Evolutionary conservation across 345 rosid genomes (phyloP), one percentile per base, ranked within the genome.

Genomic region (Triadica sebifera): DNA sequence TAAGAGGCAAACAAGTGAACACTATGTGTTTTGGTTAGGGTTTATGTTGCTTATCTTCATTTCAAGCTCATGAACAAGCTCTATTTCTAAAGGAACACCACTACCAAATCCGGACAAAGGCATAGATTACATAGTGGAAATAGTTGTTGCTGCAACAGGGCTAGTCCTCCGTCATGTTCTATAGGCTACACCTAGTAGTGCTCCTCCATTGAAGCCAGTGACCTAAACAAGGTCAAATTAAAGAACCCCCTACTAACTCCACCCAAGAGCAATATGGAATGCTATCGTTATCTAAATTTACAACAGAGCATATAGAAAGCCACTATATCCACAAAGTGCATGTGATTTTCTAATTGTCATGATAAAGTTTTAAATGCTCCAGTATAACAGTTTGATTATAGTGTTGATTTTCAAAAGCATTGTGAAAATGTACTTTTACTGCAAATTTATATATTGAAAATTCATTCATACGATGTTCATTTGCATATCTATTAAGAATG

Each of bases 31-130:
- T 29, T 29, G n/a, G 34, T 29, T 29, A 29, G 34, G 34, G 34
- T 29, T 29, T 29, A 29, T 29, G 34, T 29, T n/a, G 34, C 34
- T 29, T 29, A 29, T 29, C 34, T 29, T 29, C 34, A 29, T 29
- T 29, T 29, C 1, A 2, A 29, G 34, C 34, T 29, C 2, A 29
- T 1, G 34, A 2, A 29, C 34, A n/a, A 29, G 34, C 34, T 29
- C 34, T 29, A 2, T 29, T 29, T 29, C 34, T 29, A 1, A 95
- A 93, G 39, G 99, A 90, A 84, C 87, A 79, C 90, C 84, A 72
- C 84, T 88, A 81, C 96, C 99, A 79, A 90, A 91, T 78, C 99
- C 99, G 19, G 98, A 95, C 80, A 95, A 82, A 2, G 99, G 99
- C 98, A 93, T 95, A 13, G 99, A 91, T 77, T 95, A 97, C 80